A percentile compares a stretch with the other conserved stretches of the same genome.
phyloP scores from a whole-genome alignment of 2,329 filamentous ascomycete genomes.

The Mollisiaceae sp. region DNA sequence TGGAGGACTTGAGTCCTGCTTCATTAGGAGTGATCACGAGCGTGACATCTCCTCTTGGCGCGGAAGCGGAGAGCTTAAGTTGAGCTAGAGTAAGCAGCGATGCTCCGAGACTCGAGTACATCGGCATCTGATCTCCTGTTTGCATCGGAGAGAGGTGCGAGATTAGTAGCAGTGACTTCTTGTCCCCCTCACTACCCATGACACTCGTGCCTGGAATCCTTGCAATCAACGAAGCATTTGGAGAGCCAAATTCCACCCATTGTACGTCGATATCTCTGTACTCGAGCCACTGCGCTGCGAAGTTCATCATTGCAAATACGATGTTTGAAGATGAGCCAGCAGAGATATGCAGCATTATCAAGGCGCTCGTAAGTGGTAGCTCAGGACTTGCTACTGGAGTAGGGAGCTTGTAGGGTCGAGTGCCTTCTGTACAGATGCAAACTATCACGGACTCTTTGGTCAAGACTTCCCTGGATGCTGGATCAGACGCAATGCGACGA shows the following conservation, averaged over 20 bases:
- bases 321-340: no score
- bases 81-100: neutral
- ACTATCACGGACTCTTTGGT: neutral
- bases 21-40: neutral
- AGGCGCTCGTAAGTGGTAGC: neutral
- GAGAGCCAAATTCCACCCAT: neutral
- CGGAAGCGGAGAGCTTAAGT: neutral
- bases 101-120: neutral
- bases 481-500: constrained; percentile 42
- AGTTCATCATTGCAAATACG: neutral
- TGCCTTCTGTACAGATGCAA: constrained; percentile 9
- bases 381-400: neutral
- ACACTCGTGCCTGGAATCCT: neutral
- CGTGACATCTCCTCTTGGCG: neutral
- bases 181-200: neutral
- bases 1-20: neutral
- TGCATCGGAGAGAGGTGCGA: neutral
- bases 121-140: neutral
- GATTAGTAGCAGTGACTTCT: neutral
- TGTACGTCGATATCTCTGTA: constrained; percentile 1
- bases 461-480: neutral
- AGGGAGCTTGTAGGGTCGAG: constrained; percentile 3
- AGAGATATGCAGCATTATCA: neutral
- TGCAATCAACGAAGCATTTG: neutral
- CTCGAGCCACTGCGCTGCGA: constrained; percentile 42